A percentile compares a stretch with the other conserved stretches of the same genome.
Evolutionary conservation across 768 basidiomycete genomes (phyloP).

Genomic region (Tulasnella sp.): DNA sequence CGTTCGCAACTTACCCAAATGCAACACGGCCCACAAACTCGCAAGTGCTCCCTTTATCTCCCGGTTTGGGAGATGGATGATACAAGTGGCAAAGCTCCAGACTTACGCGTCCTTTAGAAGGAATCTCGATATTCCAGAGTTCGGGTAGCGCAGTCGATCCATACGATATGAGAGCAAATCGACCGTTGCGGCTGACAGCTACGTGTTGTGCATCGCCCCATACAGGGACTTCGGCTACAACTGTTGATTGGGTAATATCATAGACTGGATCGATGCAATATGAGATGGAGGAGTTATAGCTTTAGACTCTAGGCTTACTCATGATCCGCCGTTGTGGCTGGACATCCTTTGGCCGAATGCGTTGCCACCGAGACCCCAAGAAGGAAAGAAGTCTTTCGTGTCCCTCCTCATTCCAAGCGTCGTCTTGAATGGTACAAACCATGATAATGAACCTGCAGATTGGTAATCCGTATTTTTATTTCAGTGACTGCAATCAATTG

Average conservation of each 20-base stretch:
- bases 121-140: constrained; percentile 61
- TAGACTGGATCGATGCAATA: constrained; percentile 46
- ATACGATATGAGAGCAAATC: constrained; percentile 65
- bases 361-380: constrained; percentile 57
- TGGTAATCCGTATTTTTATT: not conserved
- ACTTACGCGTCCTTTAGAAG: constrained; percentile 31
- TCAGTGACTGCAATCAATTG: too few relatives aligned
- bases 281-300: not conserved
- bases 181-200: constrained; percentile 55
- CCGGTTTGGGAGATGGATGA: constrained; percentile 54
- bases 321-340: constrained; percentile 67
- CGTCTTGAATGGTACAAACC: not conserved
- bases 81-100: not conserved
- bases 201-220: constrained; percentile 69
- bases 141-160: constrained; percentile 77
- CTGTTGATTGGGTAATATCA: constrained; percentile 56
- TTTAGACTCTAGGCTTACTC: constrained; percentile 39
- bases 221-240: constrained; percentile 71
- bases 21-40: constrained; percentile 79
- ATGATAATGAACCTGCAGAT: not conserved
- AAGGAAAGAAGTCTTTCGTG: constrained; percentile 50
- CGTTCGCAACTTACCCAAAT: constrained; percentile 47
- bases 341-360: constrained; percentile 60
- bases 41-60: constrained; percentile 60
- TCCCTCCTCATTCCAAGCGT: not conserved